Evolutionary conservation across 1,284 basidiomycete genomes (phyloP), one percentile per base, ranked within the genome.

Genomic region (Malassezia vespertilionis): DNA sequence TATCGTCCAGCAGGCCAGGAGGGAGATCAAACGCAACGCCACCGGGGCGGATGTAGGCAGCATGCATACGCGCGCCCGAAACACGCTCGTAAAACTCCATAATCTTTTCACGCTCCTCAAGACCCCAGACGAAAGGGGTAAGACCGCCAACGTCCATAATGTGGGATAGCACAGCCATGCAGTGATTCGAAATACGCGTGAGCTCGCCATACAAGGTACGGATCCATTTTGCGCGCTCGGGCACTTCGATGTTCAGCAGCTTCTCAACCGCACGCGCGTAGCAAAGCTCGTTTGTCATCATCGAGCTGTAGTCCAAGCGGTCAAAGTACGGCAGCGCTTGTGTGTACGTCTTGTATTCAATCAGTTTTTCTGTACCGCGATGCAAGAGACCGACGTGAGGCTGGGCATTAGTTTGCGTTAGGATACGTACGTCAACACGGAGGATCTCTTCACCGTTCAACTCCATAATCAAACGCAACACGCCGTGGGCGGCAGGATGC

Each of bases 71-170:
- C 2, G 91, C 91, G 61, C 91, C 91, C 8, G 90, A 96, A 27
- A 97, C 90, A 49, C 91, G 87, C 75, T 99, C 91, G 74, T 97
- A 96, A 75, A 97, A 97, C 73, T 97, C 91, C 91, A 96, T 96
- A 58, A 97, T 81, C 77, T 97, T 96, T 75, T 97, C 91, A 58
- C 91, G 88, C 75, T 97, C 91, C 75, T 97, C 91, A 77, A 97
- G 96, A 66, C 90, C 93, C 90, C 89, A 97, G 31, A 97, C 77
- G 82, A 96, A 99, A 37, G 91, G 93, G 1, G 93, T 99, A 6
- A 99, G 78, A 54, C 88, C 91, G 71, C 91, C 93, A 54, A 97
- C 91, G 38, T 70, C 67, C 67, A 70, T 70, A 49, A 62, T 53
- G 75, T 93, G 86, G 22, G 91, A 87, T 33, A 99, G 79, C 54